Evolutionary conservation across 257 asterid species (phyloP), one percentile per base, ranked within the genome.

Genomic region (Fraxinus americana): DNA sequence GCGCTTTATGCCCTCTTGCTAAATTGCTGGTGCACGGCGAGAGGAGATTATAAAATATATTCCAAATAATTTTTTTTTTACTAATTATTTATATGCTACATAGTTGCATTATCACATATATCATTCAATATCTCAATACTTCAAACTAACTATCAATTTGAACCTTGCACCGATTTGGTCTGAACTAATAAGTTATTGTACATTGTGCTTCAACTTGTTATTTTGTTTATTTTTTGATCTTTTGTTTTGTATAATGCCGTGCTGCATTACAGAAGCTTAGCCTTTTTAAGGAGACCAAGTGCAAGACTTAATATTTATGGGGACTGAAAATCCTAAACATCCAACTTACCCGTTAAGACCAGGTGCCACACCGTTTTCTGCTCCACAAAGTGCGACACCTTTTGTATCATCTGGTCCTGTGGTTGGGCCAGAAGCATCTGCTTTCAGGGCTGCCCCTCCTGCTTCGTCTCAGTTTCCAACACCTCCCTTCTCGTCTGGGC

Each of bases 281-380:
- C 74, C 73, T 69, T 77, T 81, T 82, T 45, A n/a, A 50, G 79
- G 75, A 76, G 82, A 79, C 82, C 82, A 70, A 77, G 76, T 71
- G 71, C 70, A 70, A 61, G 79, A 67, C 75, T 50, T 73, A 71
- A 81, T 76, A 76, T 69, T 80, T 71, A 91, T 91, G 96, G 97
- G 92, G 83, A 88, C 92, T 7, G 97, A 91, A 83, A 83, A 83
- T 83, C 91, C 92, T 48, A 87, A 83, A 67, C 89, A 89, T 67
- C 85, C 85, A 70, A 85, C 76, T 86, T 91, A 82, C 77, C 90
- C 92, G 5, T 54, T 80, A 34, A 88, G 93, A 81, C 91, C 91
- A 57, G 84, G 85, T 75, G 79, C 90, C 59, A 80, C 85, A 50
- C 89, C 89, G 35, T 91, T 91, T 82, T 83, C 90, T 75, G 87